phyloP scores from a whole-genome alignment of 306 rosid genomes.

The Cucurbita pepo region DNA sequence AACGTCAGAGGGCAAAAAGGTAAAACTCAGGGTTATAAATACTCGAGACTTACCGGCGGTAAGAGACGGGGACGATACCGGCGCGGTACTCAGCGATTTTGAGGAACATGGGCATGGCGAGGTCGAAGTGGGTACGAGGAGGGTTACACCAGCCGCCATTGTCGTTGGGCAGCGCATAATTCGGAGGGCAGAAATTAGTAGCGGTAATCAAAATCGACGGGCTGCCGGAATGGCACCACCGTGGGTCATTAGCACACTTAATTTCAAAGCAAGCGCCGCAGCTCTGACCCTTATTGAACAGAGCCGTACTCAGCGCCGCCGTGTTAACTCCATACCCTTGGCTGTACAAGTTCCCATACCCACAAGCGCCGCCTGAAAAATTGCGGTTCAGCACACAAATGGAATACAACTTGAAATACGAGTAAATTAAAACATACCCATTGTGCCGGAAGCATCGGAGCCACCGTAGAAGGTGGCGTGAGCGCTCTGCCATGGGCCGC shows the following conservation, averaged over 20 bases:
- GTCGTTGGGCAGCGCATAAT: slow-evolving; percentile 79
- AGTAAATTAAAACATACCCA: slow-evolving; percentile 35
- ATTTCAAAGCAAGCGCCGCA: slow-evolving; percentile 90
- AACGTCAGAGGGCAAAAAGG: background rate
- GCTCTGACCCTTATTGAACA: slow-evolving; percentile 75
- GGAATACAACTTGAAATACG: background rate
- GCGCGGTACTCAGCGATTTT: slow-evolving; percentile 94
- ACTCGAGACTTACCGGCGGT: slow-evolving; percentile 37
- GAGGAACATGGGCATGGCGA: slow-evolving; percentile 99
- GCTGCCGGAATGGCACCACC: slow-evolving; percentile 86
- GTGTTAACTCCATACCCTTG: slow-evolving; percentile 95
- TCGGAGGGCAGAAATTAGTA: slow-evolving; percentile 93
- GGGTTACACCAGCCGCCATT: slow-evolving; percentile 99
- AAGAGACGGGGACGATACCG: slow-evolving; percentile 90
- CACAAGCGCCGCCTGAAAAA: slow-evolving; percentile 77
- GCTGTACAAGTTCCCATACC: slow-evolving; percentile 91
- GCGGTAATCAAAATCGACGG: slow-evolving; percentile 80
- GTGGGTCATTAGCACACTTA: slow-evolving; percentile 59
- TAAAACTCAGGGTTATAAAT: no score
- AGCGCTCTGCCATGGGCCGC: slow-evolving; percentile 59
- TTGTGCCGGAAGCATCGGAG: slow-evolving; percentile 90
- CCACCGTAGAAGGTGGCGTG: slow-evolving; percentile 98
- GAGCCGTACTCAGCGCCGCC: slow-evolving; percentile 81
- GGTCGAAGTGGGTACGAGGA: slow-evolving; percentile 89
- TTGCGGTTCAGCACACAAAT: background rate